Base-by-base conservation (phyloP, 73 alveolate genomes). In the Chromera velia region DNA sequence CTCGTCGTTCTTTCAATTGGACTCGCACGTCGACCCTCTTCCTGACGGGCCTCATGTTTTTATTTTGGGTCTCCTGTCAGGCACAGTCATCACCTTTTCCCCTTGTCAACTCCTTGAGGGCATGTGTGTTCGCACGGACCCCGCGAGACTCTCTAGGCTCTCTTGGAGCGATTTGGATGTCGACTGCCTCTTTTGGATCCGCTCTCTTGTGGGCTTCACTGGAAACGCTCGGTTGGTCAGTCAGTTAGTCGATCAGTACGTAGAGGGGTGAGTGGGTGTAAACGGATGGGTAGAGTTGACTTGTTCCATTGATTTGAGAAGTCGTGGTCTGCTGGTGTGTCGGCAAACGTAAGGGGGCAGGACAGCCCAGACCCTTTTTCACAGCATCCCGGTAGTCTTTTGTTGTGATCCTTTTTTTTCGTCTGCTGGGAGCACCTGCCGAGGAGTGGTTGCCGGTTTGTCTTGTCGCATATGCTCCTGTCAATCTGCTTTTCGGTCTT, bases 1-100 rank as follows among this genome's bases (percentile, higher is more conserved):
- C 55, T 40, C 55, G 4, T 13, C 22, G 0, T 76, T 76, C 76
- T 76, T 76, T 76, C 64, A 55, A 74, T 34, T 76, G 71, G 74
- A 76, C 34, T 71, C 84, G 13, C 84, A 76, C 65, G 84, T 76
- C 29, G 84, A 76, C 19, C 84, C 84, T 24, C 33, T 66, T 0
- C 34, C 84, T 0, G 84, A 76, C 62, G 84, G 84, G 62, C 84
- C 84, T 6, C 73, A 66, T 65, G 84, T 76, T 31, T 64, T 76
- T 62, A 34, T 76, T 13, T 62, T 76, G 55, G 84, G 84, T 33
- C 33, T 76, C 48, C 76, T 76, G 6, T 55, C 75, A 24, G 84
- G 84, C 30, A 74, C 84, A 9, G 76, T 76, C 27, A 28, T 76
- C 26, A 76, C 84, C 34, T 76, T 76, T 70, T 47, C 84, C 9